phyloP scores from a whole-genome alignment of 2,329 filamentous ascomycete species.

The Pseudogymnoascus sp. region DNA sequence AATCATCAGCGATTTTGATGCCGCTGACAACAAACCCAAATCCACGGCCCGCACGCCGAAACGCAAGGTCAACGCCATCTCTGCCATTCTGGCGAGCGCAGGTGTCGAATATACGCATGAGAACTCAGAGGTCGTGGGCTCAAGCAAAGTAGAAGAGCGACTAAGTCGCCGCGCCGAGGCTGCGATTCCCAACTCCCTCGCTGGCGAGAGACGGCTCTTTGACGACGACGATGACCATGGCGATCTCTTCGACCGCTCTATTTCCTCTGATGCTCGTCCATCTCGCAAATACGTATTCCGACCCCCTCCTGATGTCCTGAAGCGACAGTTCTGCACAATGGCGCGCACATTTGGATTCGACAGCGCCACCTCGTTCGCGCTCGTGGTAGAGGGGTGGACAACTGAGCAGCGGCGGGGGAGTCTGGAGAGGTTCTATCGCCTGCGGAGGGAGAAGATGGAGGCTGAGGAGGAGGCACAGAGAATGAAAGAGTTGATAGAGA shows the following conservation, averaged over 20 bases:
- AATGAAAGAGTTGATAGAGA: background rate
- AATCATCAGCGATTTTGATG: constrained; percentile 41
- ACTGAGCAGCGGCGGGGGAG: constrained; percentile 71
- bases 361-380: constrained; percentile 73
- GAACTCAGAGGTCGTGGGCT: constrained; percentile 89
- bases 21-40: constrained; percentile 34
- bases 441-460: constrained; percentile 33
- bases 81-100: constrained; percentile 78
- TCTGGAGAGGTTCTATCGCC: constrained; percentile 71
- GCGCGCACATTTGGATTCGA: constrained; percentile 68
- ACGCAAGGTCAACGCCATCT: constrained; percentile 61
- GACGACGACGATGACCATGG: constrained; percentile 37
- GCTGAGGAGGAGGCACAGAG: background rate
- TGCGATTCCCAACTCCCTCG: constrained; percentile 10
- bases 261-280: constrained; percentile 16
- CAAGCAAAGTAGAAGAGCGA: constrained; percentile 81
- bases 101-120: constrained; percentile 95
- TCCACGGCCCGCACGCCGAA: constrained; percentile 15
- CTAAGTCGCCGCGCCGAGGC: constrained; percentile 62
- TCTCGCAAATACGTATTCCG: constrained; percentile 32
- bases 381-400: constrained; percentile 85
- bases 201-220: constrained; percentile 20
- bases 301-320: constrained; percentile 65
- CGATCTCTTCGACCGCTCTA: constrained; percentile 23
- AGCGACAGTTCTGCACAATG: constrained; percentile 87